Evolutionary conservation across 345 rosid species (phyloP).

Genomic region (Pugionium dolabratum): DNA sequence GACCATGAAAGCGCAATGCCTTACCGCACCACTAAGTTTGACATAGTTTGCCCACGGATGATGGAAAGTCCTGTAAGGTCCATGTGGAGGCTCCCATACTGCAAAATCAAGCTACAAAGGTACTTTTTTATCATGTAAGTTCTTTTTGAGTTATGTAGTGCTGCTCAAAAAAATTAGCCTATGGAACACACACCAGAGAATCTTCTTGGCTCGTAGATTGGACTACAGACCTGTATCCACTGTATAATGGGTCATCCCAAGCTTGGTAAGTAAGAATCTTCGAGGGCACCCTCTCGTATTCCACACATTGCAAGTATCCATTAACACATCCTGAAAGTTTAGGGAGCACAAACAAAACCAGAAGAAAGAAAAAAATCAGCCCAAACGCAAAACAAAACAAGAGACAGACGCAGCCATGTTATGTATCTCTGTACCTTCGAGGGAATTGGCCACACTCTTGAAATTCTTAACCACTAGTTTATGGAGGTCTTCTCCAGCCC

Average conservation of each 20-base stretch:
- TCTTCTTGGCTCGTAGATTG: constrained; percentile 90
- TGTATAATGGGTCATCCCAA: constrained; percentile 76
- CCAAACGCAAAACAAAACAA: not conserved
- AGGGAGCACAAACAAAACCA: constrained; percentile 7
- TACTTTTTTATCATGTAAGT: not conserved
- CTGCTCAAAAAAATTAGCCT: not conserved
- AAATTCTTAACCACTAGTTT: constrained; percentile 86
- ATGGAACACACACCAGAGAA: constrained; percentile 53
- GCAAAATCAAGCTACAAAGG: constrained; percentile 68
- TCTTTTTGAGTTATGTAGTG: not conserved
- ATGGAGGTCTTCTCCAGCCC: not conserved
- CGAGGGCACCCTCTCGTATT: constrained; percentile 81
- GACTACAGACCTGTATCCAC: constrained; percentile 83
- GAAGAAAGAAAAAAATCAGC: not conserved
- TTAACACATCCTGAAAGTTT: constrained; percentile 64
- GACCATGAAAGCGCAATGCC: constrained; percentile 94
- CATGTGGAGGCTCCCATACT: constrained; percentile 94
- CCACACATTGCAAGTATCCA: constrained; percentile 74
- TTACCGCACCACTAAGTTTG: constrained; percentile 75
- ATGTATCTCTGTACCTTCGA: constrained; percentile 58
- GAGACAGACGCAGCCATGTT: not conserved
- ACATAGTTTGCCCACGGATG: constrained; percentile 84
- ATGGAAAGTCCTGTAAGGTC: constrained; percentile 64
- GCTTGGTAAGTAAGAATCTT: constrained; percentile 88
- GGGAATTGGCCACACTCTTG: constrained; percentile 73